Percentiles rank a stretch among this genome's conserved stretches.
phyloP scores from a whole-genome alignment of 2,329 filamentous ascomycete species.

The Alternaria postmessia region DNA sequence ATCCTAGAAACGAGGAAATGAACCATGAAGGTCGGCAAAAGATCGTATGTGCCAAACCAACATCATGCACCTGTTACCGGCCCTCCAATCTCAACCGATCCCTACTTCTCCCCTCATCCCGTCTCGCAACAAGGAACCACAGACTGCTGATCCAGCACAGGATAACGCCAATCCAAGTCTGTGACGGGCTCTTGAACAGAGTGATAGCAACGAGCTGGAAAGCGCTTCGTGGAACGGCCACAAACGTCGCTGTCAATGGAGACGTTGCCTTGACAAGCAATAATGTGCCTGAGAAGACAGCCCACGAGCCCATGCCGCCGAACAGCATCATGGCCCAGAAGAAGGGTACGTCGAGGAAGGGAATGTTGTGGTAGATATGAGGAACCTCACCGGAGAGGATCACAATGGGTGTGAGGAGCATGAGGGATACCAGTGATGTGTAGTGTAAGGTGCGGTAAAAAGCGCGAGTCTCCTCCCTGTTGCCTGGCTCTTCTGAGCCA shows the following conservation, averaged over 20 bases:
- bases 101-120: slow-evolving; percentile 50
- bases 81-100: slow-evolving; percentile 47
- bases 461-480: slow-evolving; percentile 59
- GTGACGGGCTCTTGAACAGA: slow-evolving; percentile 58
- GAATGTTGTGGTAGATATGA: slow-evolving; percentile 61
- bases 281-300: slow-evolving; percentile 59
- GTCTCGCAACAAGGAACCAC: slow-evolving; percentile 58
- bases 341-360: slow-evolving; percentile 63
- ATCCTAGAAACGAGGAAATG: background rate
- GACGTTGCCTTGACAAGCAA: slow-evolving; percentile 60
- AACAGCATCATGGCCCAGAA: slow-evolving; percentile 64
- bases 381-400: slow-evolving; percentile 59
- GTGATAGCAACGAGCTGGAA: slow-evolving; percentile 60
- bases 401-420: slow-evolving; percentile 59
- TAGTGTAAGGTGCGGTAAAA: slow-evolving; percentile 63
- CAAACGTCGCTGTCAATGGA: slow-evolving; percentile 60
- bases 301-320: slow-evolving; percentile 58
- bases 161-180: slow-evolving; percentile 61
- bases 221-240: slow-evolving; percentile 59
- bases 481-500: slow-evolving; percentile 40
- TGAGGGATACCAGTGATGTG: slow-evolving; percentile 59
- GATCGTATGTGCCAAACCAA: background rate
- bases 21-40: background rate
- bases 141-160: slow-evolving; percentile 60
- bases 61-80: slow-evolving; percentile 19